Conservation (phyloP, 352 stramenopile genomes). For the Globisporangium iwayamae region DNA sequence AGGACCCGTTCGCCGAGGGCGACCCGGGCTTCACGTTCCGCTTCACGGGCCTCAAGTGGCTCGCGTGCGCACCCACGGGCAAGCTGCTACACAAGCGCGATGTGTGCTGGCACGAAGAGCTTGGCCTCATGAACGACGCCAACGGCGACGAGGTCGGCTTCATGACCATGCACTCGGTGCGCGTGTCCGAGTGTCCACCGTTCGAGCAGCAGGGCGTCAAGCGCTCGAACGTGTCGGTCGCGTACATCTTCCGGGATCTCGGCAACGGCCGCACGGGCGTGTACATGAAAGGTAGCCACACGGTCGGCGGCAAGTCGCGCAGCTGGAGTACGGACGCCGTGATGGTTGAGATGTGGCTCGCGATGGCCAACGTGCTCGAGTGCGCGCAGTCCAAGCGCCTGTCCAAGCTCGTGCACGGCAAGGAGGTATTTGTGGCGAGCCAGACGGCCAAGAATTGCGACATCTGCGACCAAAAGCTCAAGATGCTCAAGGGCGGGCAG, state of each 20-base stretch:
- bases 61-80: conserved; percentile 35
- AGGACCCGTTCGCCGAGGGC: conserved; percentile 47
- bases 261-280: conserved; percentile 46
- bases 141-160: conserved; percentile 58
- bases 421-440: conserved; percentile 47
- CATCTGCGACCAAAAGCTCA: conserved; percentile 61
- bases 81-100: conserved; percentile 68
- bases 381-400: conserved; percentile 59
- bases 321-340: conserved; percentile 54
- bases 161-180: conserved; percentile 55
- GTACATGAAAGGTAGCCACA: conserved; percentile 62
- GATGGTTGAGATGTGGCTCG: conserved; percentile 61
- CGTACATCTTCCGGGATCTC: conserved; percentile 58
- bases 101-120: conserved; percentile 62
- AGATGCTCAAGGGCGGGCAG: conserved; percentile 40
- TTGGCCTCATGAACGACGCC: conserved; percentile 42
- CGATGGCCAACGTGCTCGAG: conserved; percentile 45
- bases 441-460: conserved; percentile 53
- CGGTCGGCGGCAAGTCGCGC: conserved; percentile 48
- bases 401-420: conserved; percentile 44
- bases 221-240: conserved; percentile 47
- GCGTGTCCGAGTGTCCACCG: conserved; percentile 45
- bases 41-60: conserved; percentile 62
- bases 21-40: conserved; percentile 49
- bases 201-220: conserved; percentile 56